Evolutionary conservation across 225 moss, liverwort and hornwort species (phyloP).

Genomic region (Ulota crispa): DNA sequence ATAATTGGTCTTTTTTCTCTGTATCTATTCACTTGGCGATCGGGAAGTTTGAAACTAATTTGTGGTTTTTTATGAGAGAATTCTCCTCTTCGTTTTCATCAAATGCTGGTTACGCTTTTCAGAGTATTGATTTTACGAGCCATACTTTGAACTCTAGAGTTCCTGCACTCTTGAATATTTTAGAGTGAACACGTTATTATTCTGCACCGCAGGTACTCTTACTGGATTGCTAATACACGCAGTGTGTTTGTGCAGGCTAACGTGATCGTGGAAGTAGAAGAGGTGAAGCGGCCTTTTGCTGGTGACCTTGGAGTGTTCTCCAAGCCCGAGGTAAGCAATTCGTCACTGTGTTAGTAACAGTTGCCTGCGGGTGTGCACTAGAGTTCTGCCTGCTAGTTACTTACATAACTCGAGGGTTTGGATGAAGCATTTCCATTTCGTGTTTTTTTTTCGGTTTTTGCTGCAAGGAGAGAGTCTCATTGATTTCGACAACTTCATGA

Average conservation of each 20-base stretch:
- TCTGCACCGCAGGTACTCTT: neutral
- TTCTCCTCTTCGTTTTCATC: slow-evolving; percentile 2
- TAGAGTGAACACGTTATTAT: neutral
- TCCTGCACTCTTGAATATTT: neutral
- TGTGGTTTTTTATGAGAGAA: neutral
- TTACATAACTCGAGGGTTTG: neutral
- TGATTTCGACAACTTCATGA: slow-evolving; percentile 8
- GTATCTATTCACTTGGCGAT: neutral
- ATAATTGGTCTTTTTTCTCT: neutral
- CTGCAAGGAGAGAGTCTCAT: neutral
- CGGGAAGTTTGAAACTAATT: neutral
- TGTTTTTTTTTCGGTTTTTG: neutral
- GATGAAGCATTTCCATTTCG: neutral
- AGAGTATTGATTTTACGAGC: neutral
- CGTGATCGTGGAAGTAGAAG: slow-evolving; percentile 96
- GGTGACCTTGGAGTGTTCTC: slow-evolving; percentile 95
- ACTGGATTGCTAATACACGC: slow-evolving; percentile 16
- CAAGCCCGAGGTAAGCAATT: slow-evolving; percentile 87
- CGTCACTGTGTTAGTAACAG: slow-evolving; percentile 7
- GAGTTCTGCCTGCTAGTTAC: neutral
- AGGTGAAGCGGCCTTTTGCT: slow-evolving; percentile 84
- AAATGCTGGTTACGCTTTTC: slow-evolving; percentile 6
- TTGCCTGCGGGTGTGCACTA: slow-evolving; percentile 11
- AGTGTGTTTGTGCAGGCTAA: slow-evolving; percentile 59
- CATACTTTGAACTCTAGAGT: neutral